These are phyloP conservation scores for Sphagnum contortum DNA, from an alignment of 225 moss, liverwort and hornwort species.

Conservation along the genomic window DNA sequence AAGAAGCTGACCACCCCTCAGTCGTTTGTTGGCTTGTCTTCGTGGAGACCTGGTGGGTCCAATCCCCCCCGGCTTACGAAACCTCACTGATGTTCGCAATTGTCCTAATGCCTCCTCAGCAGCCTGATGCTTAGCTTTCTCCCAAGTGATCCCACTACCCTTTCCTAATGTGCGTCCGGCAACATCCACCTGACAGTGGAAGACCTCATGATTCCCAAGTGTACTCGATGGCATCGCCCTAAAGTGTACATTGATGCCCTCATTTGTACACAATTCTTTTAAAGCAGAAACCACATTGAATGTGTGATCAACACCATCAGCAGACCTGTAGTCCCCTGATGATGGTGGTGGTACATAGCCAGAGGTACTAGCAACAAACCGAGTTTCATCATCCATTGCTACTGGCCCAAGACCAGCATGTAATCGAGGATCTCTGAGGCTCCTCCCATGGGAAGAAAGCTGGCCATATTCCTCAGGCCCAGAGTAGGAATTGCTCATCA, in stretches of 20 bases:
- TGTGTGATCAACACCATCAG: conserved; percentile 20
- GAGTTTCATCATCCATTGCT: conserved; percentile 65
- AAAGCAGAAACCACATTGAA: conserved; percentile 73
- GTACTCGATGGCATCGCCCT: conserved; percentile 73
- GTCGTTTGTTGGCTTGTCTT: no score
- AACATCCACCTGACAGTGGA: conserved; percentile 89
- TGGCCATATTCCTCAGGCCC: conserved; percentile 65
- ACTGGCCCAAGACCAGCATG: conserved; percentile 68
- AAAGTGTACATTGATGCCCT: conserved; percentile 92
- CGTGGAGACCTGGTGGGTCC: conserved; percentile 27
- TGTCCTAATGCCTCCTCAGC: conserved; percentile 48
- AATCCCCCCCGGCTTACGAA: conserved; percentile 26
- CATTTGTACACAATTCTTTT: conserved; percentile 88
- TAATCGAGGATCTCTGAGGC: conserved; percentile 75
- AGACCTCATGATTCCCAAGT: conserved; percentile 38
- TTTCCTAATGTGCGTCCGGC: conserved; percentile 76
- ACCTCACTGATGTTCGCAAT: conserved; percentile 38
- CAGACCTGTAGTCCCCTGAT: conserved; percentile 30
- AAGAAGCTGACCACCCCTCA: no score
- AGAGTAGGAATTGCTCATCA: conserved; percentile 21
- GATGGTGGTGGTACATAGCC: conserved; percentile 40
- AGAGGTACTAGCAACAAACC: conserved; percentile 69
- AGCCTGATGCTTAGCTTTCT: conserved; percentile 86
- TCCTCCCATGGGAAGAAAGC: conserved; percentile 16
- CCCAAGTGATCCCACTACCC: conserved; percentile 84